These are phyloP conservation scores for Cytauxzoon felis DNA, from an alignment of 169 alveolate species.

Conservation along the genomic window DNA sequence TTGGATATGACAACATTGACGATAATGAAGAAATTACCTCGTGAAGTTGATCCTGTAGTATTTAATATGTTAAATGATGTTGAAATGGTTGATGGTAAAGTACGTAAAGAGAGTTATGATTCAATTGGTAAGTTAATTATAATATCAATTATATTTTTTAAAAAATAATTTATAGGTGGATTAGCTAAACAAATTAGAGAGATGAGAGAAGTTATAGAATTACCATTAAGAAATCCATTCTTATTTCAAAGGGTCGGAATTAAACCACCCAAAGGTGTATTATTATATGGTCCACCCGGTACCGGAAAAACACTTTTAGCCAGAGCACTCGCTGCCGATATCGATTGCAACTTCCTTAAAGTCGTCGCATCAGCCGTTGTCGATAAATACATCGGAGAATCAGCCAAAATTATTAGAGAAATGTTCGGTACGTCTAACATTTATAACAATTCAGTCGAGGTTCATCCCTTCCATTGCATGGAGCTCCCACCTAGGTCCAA, in stretches of 20 bases:
- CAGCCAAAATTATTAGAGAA: conserved; percentile 98
- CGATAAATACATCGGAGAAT: conserved; percentile 98
- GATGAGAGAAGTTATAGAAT: conserved; percentile 96
- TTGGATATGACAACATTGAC: conserved; percentile 98
- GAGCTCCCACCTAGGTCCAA: too few relatives aligned
- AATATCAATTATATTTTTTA: too few relatives aligned
- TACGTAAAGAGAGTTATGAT: conserved; percentile 50
- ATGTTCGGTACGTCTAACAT: conserved; percentile 87
- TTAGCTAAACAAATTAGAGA: conserved; percentile 95
- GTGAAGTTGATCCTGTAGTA: conserved; percentile 98
- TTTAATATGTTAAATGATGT: conserved; percentile 96
- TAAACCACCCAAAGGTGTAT: conserved; percentile 98
- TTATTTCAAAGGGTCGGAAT: conserved; percentile 96
- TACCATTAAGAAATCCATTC: conserved; percentile 98
- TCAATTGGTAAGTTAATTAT: conserved; percentile 25
- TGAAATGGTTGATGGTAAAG: conserved; percentile 63
- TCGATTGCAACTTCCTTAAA: conserved; percentile 94
- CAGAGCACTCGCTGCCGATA: conserved; percentile 97
- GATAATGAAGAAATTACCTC: conserved; percentile 92
- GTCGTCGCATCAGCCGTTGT: conserved; percentile 99
- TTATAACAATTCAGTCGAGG: not conserved
- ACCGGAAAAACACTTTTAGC: conserved; percentile 99
- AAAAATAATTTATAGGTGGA: conserved; percentile 91
- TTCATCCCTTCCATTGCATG: too few relatives aligned
- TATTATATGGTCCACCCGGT: conserved; percentile 99